Conservation (phyloP, 768 basidiomycete species). For the Agaricus subrufescens region DNA sequence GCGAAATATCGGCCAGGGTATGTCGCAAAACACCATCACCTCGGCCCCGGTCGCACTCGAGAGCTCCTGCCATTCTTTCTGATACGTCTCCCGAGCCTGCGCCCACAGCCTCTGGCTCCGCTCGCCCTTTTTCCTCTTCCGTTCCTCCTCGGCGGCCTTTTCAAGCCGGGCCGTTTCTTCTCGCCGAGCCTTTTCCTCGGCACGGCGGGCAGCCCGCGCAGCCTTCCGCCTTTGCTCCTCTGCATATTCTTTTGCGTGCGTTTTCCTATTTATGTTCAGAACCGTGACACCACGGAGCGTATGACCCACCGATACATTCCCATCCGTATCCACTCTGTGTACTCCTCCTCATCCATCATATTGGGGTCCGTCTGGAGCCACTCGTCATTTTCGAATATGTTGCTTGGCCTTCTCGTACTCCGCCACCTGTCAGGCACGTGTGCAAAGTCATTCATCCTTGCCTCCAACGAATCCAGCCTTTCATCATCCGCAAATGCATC, state of each 20-base stretch:
- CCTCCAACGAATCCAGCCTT: constrained; percentile 56
- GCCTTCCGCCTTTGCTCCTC: constrained; percentile 56
- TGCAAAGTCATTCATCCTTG: constrained; percentile 60
- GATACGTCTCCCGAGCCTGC: constrained; percentile 49
- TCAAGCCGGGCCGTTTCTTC: constrained; percentile 50
- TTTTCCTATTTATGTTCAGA: constrained; percentile 43
- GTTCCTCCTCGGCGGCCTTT: constrained; percentile 47
- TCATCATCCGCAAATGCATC: constrained; percentile 73
- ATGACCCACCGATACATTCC: constrained; percentile 78
- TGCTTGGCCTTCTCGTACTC: constrained; percentile 20
- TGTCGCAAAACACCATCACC: constrained; percentile 45
- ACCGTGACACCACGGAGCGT: background rate
- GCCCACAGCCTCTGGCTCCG: constrained; percentile 38
- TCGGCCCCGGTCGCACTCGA: constrained; percentile 25
- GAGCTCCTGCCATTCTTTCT: constrained; percentile 52
- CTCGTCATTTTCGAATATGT: constrained; percentile 27
- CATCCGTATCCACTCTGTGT: constrained; percentile 78
- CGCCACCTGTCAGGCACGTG: constrained; percentile 75
- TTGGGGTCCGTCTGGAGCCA: constrained; percentile 39
- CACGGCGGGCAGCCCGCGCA: constrained; percentile 44
- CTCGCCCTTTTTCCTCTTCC: constrained; percentile 42
- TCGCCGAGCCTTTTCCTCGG: constrained; percentile 48
- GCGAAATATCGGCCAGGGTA: constrained; percentile 68
- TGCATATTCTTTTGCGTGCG: constrained; percentile 61
- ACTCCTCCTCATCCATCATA: constrained; percentile 80